A percentile compares a stretch with the other conserved stretches of the same genome.
phyloP scores from a whole-genome alignment of 768 basidiomycete species.

The Collybia mongolica region DNA sequence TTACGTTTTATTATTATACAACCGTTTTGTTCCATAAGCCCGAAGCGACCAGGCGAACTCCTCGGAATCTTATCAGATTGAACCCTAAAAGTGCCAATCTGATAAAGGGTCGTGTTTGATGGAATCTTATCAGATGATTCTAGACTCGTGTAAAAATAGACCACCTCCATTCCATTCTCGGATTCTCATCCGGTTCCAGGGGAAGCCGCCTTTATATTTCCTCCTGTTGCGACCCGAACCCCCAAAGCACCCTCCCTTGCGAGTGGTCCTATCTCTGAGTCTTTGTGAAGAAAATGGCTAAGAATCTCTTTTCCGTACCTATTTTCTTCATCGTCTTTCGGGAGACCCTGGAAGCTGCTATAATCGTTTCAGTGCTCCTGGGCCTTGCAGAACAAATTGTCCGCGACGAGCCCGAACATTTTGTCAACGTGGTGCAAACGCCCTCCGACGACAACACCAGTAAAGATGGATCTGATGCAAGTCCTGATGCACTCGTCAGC shows the following conservation, averaged over 20 bases:
- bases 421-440: slow-evolving; percentile 11
- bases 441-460: slow-evolving; percentile 14
- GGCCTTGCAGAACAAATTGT: slow-evolving; percentile 89
- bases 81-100: slow-evolving; percentile 19
- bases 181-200: background rate
- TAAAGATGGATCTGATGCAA: slow-evolving; percentile 23
- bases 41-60: background rate
- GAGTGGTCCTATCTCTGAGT: slow-evolving; percentile 9
- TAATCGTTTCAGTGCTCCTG: slow-evolving; percentile 91
- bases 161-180: background rate
- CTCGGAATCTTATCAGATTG: slow-evolving; percentile 34
- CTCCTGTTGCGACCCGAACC: slow-evolving; percentile 8
- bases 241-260: slow-evolving; percentile 12
- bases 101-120: slow-evolving; percentile 15
- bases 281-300: slow-evolving; percentile 50
- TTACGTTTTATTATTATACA: no score
- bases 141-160: background rate
- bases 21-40: background rate
- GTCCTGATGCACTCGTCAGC: slow-evolving; percentile 16
- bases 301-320: slow-evolving; percentile 81
- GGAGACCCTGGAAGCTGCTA: slow-evolving; percentile 89
- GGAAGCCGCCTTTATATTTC: background rate
- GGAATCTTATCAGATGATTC: slow-evolving; percentile 21
- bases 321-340: slow-evolving; percentile 98
- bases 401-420: slow-evolving; percentile 28